Evolutionary conservation across 202 grass and related monocot species (phyloP).

Genomic region (Digitaria exilis): DNA sequence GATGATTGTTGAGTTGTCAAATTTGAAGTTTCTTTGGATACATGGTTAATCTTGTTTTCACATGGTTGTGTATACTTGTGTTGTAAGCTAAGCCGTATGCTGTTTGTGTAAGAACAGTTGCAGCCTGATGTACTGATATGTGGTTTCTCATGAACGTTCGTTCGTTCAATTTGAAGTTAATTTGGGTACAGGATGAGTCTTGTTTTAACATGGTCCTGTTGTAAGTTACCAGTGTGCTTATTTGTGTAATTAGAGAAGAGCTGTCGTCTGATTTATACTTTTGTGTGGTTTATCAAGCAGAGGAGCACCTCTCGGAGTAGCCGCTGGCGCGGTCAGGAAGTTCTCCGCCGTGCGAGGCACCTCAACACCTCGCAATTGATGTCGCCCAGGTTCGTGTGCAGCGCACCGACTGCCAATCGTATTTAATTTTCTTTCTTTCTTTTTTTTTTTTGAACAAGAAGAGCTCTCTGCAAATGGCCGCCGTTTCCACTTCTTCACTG

Average conservation of each 20-base stretch:
- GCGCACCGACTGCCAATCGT: too few species aligned
- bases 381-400: constrained; percentile 97
- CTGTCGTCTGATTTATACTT: neutral
- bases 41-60: neutral
- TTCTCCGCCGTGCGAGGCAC: constrained; percentile 82
- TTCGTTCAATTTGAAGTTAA: neutral
- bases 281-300: too few species aligned
- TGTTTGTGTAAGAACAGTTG: neutral
- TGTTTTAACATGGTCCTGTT: too few species aligned
- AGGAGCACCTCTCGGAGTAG: too few species aligned
- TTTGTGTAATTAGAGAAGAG: neutral
- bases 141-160: neutral
- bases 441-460: too few species aligned
- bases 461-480: too few species aligned
- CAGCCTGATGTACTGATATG: neutral
- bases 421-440: too few species aligned
- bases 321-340: constrained; percentile 84
- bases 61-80: neutral
- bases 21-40: neutral
- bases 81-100: neutral
- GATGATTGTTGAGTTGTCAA: neutral
- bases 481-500: too few species aligned
- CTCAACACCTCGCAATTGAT: constrained; percentile 98
- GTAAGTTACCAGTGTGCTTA: too few species aligned
- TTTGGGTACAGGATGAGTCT: too few species aligned